Percentiles rank a stretch among this genome's conserved stretches.
phyloP scores from a whole-genome alignment of 371 early-diverging fungal species.

The Smittium culicis region DNA sequence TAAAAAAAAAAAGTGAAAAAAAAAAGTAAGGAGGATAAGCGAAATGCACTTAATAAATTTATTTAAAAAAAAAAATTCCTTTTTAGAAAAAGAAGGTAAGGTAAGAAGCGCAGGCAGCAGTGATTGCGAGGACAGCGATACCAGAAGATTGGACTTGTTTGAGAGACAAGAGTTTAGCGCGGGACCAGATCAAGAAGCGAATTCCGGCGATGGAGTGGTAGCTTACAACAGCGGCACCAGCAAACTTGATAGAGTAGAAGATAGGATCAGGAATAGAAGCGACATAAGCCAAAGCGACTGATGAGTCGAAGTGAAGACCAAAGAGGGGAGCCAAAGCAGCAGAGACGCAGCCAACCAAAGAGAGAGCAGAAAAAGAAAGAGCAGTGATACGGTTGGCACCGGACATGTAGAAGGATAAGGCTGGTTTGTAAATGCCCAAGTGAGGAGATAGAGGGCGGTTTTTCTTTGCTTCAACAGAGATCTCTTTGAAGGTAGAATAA shows the following conservation, averaged over 20 bases:
- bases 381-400: constrained; percentile 67
- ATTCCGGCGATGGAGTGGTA: constrained; percentile 81
- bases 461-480: constrained; percentile 17
- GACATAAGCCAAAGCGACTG: constrained; percentile 39
- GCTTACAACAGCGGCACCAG: constrained; percentile 54
- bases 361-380: constrained; percentile 49
- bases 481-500: constrained; percentile 14
- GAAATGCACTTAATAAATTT: no score
- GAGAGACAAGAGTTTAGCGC: constrained; percentile 45
- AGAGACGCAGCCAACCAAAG: not conserved
- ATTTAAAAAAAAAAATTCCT: not conserved
- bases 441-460: constrained; percentile 74
- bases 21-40: no score
- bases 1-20: no score
- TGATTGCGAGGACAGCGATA: constrained; percentile 55
- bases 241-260: constrained; percentile 45
- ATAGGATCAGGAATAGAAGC: constrained; percentile 38
- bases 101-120: constrained; percentile 41
- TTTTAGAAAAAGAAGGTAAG: constrained; percentile 37
- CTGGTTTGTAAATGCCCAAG: constrained; percentile 75
- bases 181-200: constrained; percentile 89
- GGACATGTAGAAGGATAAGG: constrained; percentile 73
- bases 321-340: constrained; percentile 35
- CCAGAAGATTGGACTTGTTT: constrained; percentile 73
- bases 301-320: constrained; percentile 45